phyloP scores from a whole-genome alignment of 163 green algal genomes.

The Volvox carteri region DNA sequence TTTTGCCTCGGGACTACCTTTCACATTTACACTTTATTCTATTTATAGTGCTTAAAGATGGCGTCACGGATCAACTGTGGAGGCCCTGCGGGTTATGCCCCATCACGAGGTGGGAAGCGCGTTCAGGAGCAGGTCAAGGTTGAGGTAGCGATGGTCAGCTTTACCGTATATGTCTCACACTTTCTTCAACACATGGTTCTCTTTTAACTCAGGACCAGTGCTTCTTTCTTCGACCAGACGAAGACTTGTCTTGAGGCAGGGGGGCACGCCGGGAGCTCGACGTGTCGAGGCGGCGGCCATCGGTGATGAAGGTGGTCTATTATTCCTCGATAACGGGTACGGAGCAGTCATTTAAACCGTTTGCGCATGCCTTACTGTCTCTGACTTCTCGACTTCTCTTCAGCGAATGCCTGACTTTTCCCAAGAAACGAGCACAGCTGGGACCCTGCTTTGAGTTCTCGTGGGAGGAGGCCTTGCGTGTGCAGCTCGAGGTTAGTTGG shows the following conservation, averaged over 20 bases:
- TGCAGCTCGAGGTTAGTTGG: conserved; percentile 43
- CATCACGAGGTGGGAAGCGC: neutral
- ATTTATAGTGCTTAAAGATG: neutral
- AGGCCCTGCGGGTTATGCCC: neutral
- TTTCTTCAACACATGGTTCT: neutral
- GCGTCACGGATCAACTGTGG: neutral
- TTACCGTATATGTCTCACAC: neutral
- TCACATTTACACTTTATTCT: neutral
- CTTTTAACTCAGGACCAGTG: neutral
- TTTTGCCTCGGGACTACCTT: neutral
- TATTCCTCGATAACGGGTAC: conserved; percentile 52
- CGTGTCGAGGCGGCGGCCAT: neutral
- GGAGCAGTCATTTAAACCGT: neutral
- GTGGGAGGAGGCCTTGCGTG: conserved; percentile 44
- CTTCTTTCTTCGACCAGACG: neutral
- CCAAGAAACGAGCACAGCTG: conserved; percentile 30
- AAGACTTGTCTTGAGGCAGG: neutral
- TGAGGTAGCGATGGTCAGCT: neutral
- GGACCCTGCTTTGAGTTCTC: conserved; percentile 47
- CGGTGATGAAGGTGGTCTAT: conserved; percentile 30
- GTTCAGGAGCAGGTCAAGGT: neutral
- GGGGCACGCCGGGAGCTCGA: neutral
- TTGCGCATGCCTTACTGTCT: neutral
- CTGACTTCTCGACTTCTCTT: conserved; percentile 4
- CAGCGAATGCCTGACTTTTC: conserved; percentile 43